Percentiles rank a stretch among this genome's conserved stretches.
phyloP scores from a whole-genome alignment of 2,329 filamentous ascomycete species.

The Sphaerulina populicola region DNA sequence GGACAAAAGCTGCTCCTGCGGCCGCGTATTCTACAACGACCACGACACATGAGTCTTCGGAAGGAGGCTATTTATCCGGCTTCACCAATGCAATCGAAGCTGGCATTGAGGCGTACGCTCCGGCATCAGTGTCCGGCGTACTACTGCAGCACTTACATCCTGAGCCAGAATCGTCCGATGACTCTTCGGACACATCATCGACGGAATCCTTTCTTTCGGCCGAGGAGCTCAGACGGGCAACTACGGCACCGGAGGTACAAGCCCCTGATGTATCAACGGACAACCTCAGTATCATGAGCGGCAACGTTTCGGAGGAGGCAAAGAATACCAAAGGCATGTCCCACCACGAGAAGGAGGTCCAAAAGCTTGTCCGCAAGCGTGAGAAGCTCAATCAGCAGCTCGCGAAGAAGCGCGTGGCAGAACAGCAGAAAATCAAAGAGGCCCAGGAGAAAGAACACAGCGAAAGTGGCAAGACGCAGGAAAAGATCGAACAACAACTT shows the following conservation, averaged over 20 bases:
- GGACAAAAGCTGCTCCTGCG: neutral
- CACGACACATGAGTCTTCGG: constrained; percentile 7
- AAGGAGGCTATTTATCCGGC: constrained; percentile 27
- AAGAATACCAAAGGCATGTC: constrained; percentile 15
- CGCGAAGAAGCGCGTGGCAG: constrained; percentile 48
- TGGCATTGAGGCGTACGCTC: constrained; percentile 32
- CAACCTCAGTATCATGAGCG: constrained; percentile 21
- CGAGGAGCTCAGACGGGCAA: constrained; percentile 32
- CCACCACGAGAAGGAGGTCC: constrained; percentile 54
- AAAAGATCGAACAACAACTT: constrained; percentile 57
- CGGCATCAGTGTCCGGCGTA: constrained; percentile 25
- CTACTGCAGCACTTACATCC: constrained; percentile 24
- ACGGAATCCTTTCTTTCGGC: constrained; percentile 37
- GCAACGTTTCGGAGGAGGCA: constrained; percentile 14
- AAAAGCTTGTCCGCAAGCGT: constrained; percentile 54
- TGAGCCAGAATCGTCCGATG: constrained; percentile 12
- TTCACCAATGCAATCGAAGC: constrained; percentile 27
- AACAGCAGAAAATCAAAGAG: constrained; percentile 39
- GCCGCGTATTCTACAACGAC: neutral
- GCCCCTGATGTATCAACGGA: constrained; percentile 20
- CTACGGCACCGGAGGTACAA: constrained; percentile 28
- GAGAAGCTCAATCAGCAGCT: constrained; percentile 57
- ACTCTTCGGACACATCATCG: constrained; percentile 25
- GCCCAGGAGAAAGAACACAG: constrained; percentile 33
- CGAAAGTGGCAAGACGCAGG: constrained; percentile 53